Evolutionary conservation across 2,329 filamentous ascomycete species (phyloP).

Genomic region (Raffaelea albimanens): DNA sequence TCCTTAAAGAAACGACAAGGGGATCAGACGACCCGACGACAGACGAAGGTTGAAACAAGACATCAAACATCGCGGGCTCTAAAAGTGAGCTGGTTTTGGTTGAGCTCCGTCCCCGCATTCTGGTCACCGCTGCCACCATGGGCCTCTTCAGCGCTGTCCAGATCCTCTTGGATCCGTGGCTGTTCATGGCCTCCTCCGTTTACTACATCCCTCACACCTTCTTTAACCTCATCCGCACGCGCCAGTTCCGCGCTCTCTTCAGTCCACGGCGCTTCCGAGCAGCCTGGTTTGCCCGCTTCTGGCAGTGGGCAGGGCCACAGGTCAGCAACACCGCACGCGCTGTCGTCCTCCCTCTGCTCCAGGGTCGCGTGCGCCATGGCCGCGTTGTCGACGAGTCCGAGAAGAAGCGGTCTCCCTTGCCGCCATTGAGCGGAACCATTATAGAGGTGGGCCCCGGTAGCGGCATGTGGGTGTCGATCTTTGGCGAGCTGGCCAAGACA

Average conservation of each 20-base stretch:
- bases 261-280: conserved; percentile 31
- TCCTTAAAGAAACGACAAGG: no score
- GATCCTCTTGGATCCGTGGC: conserved; percentile 36
- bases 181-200: conserved; percentile 40
- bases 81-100: no score
- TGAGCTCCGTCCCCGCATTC: no score
- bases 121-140: conserved; percentile 2
- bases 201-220: conserved; percentile 44
- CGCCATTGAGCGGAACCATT: conserved; percentile 39
- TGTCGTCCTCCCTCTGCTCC: conserved; percentile 43
- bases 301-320: conserved; percentile 42
- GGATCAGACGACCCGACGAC: no score
- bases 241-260: conserved; percentile 27
- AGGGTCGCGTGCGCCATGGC: conserved; percentile 35
- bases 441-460: conserved; percentile 54
- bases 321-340: conserved; percentile 31
- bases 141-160: conserved; percentile 11
- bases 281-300: conserved; percentile 54
- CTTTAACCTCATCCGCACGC: conserved; percentile 25
- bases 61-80: no score
- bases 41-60: no score
- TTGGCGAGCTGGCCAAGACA: conserved; percentile 17
- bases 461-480: conserved; percentile 51
- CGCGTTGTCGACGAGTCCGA: conserved; percentile 19
- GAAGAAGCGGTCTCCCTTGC: conserved; percentile 11